These are phyloP conservation scores for Mycena filopes DNA, from an alignment of 768 basidiomycete species.

Conservation along the genomic window DNA sequence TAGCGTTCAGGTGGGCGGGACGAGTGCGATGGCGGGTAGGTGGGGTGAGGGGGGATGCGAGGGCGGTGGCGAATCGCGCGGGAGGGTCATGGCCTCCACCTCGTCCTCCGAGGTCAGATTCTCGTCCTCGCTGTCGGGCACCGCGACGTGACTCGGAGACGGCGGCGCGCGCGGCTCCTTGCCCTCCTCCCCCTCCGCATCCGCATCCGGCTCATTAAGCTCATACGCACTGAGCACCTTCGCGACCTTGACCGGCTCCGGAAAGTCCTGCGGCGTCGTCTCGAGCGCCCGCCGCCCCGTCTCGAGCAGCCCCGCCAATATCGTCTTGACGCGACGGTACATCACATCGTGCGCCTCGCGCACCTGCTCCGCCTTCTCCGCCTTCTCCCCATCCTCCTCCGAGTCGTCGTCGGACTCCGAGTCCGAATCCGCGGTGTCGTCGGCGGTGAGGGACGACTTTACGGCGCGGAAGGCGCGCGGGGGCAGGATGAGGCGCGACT, in stretches of 20 bases:
- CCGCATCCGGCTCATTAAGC: slow-evolving; percentile 45
- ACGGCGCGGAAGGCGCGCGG: slow-evolving; percentile 69
- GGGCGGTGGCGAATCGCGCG: slow-evolving; percentile 36
- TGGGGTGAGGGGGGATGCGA: slow-evolving; percentile 42
- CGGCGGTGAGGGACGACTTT: slow-evolving; percentile 59
- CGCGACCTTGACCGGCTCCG: slow-evolving; percentile 55
- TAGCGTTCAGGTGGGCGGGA: no score
- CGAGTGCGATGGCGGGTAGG: slow-evolving; percentile 45
- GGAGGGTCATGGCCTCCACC: slow-evolving; percentile 51
- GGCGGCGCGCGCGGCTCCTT: slow-evolving; percentile 25
- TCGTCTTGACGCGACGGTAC: slow-evolving; percentile 70
- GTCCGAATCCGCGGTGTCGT: slow-evolving; percentile 56
- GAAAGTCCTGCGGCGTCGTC: slow-evolving; percentile 62
- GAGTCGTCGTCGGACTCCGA: slow-evolving; percentile 61
- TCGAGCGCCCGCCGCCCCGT: slow-evolving; percentile 72
- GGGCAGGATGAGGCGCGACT: slow-evolving; percentile 82
- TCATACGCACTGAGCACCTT: slow-evolving; percentile 84
- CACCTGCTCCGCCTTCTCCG: slow-evolving; percentile 45
- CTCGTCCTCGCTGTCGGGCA: slow-evolving; percentile 34
- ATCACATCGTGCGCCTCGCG: slow-evolving; percentile 58
- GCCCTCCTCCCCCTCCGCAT: slow-evolving; percentile 41
- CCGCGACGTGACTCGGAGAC: slow-evolving; percentile 36
- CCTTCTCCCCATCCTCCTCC: slow-evolving; percentile 56
- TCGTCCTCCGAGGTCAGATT: slow-evolving; percentile 50
- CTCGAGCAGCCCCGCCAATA: slow-evolving; percentile 71